Base-by-base conservation (phyloP, 2,329 filamentous ascomycete genomes). In the Myriosclerotinia duriaeana region DNA sequence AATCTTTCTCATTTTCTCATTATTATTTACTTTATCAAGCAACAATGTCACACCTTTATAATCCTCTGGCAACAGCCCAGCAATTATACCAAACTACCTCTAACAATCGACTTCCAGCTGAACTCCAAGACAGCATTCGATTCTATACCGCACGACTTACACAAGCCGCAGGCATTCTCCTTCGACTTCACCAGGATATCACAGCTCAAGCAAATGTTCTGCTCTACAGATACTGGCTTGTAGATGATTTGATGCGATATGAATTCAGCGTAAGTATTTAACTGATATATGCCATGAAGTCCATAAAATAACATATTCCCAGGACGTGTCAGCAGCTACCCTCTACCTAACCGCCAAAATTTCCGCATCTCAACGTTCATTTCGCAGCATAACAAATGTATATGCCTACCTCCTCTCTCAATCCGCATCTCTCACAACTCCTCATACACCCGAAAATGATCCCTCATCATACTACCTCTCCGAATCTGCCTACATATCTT, bases 201-300 rank as follows among this genome's bases (percentile, higher is more conserved):
- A 91, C 95, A 50, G 91, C 93, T 5, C 91, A 93, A 74, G 92
- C 93, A 3, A 91, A 93, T 74, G 87, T 97, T 52, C 79, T 95
- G 0, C 86, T 96, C 44, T 89, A 89, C 62, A 86, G 94, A 17
- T 95, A 92, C 79, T 96, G 91, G 89, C 80, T 92, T 3, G 70
- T 75, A 3, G 74, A 80, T 75, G 85, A 78, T 65, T 82, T 79
- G 74, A 85, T 84, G 80, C 79, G 78, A 69, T 80, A 81, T 77
- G 87, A 87, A 73, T 90, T 87, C 66, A 74, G 72, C 55, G 75
- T 76, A 71, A 4, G 62, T 55, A 5, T 38, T 56, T 7, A 26
- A 36, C 9, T 12, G n/a, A 5, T 44, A 22, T 40, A 17, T 22
- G 9, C 38, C 34, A 44, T 40, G 6, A 34, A 30, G 20, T n/a